phyloP scores from a whole-genome alignment of 352 stramenopile genomes.

The Phytophthora parvispora region DNA sequence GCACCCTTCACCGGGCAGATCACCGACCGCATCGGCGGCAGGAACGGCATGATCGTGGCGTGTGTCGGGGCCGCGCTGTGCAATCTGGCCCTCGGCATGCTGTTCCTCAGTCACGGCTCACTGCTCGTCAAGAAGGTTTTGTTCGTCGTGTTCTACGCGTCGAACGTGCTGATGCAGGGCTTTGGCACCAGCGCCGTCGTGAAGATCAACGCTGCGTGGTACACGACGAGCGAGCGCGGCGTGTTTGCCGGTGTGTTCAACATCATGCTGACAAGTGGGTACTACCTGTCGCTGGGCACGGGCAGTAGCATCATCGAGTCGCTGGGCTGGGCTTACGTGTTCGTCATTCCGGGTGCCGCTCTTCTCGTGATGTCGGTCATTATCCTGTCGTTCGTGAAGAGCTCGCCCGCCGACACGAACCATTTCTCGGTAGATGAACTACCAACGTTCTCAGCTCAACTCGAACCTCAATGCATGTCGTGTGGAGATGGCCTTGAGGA shows the following conservation, averaged over 20 bases:
- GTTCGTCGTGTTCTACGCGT: slow-evolving; percentile 71
- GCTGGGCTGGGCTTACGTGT: slow-evolving; percentile 77
- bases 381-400: slow-evolving; percentile 68
- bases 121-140: slow-evolving; percentile 41
- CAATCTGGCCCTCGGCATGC: slow-evolving; percentile 64
- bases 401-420: slow-evolving; percentile 59
- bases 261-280: slow-evolving; percentile 81
- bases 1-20: slow-evolving; percentile 77
- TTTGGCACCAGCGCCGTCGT: slow-evolving; percentile 87
- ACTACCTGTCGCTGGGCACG: slow-evolving; percentile 76
- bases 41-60: slow-evolving; percentile 77
- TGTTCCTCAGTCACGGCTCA: slow-evolving; percentile 61
- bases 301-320: slow-evolving; percentile 71
- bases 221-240: slow-evolving; percentile 65
- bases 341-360: slow-evolving; percentile 65
- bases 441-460: slow-evolving; percentile 28
- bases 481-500: slow-evolving; percentile 1
- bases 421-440: slow-evolving; percentile 35
- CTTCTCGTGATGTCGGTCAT: slow-evolving; percentile 67
- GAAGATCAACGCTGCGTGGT: slow-evolving; percentile 89
- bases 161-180: slow-evolving; percentile 77
- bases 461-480: slow-evolving; percentile 14
- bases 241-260: slow-evolving; percentile 84
- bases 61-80: slow-evolving; percentile 71
- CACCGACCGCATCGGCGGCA: slow-evolving; percentile 76